Percentiles rank a stretch among this genome's conserved stretches.
phyloP scores from a whole-genome alignment of 345 rosid species.

The Dovyalis caffra region DNA sequence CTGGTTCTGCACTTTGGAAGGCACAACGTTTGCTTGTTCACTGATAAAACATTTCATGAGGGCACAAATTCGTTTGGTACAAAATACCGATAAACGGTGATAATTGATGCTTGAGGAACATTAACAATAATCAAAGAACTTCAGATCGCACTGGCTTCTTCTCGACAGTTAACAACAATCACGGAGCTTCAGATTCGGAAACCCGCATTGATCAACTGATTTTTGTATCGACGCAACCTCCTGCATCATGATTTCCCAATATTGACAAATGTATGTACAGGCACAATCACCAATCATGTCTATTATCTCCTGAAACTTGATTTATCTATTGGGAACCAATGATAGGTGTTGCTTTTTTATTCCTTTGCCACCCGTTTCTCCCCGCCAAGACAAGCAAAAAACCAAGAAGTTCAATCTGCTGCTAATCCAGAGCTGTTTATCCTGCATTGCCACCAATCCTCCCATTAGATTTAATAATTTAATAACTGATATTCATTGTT shows the following conservation, averaged over 20 bases:
- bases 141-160: neutral
- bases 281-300: too few species aligned
- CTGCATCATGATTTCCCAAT: too few species aligned
- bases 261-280: neutral
- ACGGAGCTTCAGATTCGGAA: neutral
- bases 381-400: neutral
- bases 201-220: neutral
- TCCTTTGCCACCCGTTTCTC: neutral
- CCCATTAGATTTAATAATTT: neutral
- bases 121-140: neutral
- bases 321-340: neutral
- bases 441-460: constrained; percentile 2
- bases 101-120: neutral
- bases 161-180: neutral
- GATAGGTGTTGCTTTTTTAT: neutral
- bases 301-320: neutral
- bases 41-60: neutral
- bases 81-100: neutral
- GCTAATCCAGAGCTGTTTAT: neutral
- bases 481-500: neutral
- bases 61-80: neutral
- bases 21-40: too few species aligned
- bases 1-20: neutral
- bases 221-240: neutral
- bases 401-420: neutral